A percentile compares a stretch with the other conserved stretches of the same genome.
phyloP scores from a whole-genome alignment of 805 yeast genomes.

The Metschnikowia cerradonensis region DNA sequence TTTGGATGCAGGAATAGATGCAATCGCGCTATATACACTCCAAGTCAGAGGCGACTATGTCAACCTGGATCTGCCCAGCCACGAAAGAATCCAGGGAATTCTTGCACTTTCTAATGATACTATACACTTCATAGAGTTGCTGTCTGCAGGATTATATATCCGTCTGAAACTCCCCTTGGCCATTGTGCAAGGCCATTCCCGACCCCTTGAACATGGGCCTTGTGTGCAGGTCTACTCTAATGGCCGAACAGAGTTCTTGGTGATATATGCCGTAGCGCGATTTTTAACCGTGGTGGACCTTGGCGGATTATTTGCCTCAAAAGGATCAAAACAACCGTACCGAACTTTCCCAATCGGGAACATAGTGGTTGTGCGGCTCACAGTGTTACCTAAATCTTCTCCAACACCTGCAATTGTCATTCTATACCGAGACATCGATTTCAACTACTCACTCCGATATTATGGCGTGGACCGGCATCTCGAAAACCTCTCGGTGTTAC shows the following conservation, averaged over 20 bases:
- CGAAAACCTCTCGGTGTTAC: slow-evolving; percentile 9
- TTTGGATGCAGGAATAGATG: neutral
- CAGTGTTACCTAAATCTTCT: neutral
- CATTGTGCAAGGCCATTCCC: neutral
- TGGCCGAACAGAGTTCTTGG: neutral
- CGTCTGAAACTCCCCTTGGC: neutral
- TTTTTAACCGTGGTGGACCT: slow-evolving; percentile 9
- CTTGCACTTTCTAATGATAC: neutral
- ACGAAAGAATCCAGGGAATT: neutral
- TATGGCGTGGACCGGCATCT: slow-evolving; percentile 18
- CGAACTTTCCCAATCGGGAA: slow-evolving; percentile 13
- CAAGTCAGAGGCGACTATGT: neutral
- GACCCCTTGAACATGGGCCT: neutral
- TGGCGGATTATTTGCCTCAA: neutral
- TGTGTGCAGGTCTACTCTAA: neutral
- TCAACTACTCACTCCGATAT: slow-evolving; percentile 28
- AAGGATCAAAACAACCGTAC: neutral
- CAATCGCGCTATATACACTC: neutral
- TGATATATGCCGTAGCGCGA: slow-evolving; percentile 8
- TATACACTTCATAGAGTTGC: neutral
- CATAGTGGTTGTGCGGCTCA: slow-evolving; percentile 12
- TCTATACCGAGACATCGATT: slow-evolving; percentile 33
- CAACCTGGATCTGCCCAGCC: neutral
- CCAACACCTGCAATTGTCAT: slow-evolving; percentile 21
- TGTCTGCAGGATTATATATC: neutral